phyloP scores from a whole-genome alignment of 768 basidiomycete species.

The Termitomyces sp. region DNA sequence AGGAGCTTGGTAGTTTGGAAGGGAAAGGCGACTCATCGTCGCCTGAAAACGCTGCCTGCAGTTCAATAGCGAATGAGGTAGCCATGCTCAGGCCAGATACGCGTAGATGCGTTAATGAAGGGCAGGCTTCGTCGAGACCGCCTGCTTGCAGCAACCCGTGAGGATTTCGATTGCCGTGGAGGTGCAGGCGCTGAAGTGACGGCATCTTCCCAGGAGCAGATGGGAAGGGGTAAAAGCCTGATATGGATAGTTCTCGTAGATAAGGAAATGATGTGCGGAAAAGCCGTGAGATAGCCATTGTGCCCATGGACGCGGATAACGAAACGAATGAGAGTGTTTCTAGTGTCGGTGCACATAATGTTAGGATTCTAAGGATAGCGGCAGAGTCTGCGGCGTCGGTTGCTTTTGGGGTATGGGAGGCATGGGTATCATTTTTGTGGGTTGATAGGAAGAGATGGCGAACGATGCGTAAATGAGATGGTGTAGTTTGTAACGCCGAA shows the following conservation, averaged over 20 bases:
- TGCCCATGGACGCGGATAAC: slow-evolving; percentile 30
- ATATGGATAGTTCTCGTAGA: slow-evolving; percentile 37
- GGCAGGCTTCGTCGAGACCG: slow-evolving; percentile 35
- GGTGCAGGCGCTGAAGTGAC: slow-evolving; percentile 36
- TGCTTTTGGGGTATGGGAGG: slow-evolving; percentile 1
- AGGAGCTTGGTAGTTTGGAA: slow-evolving; percentile 21
- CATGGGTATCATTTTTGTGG: slow-evolving; percentile 19
- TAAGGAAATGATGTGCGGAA: slow-evolving; percentile 39
- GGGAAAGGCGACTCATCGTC: slow-evolving; percentile 16
- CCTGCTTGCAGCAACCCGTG: slow-evolving; percentile 40
- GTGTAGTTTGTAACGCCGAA: slow-evolving; percentile 27
- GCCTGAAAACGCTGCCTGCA: slow-evolving; percentile 27
- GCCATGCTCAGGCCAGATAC: slow-evolving; percentile 43
- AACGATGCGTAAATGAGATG: slow-evolving; percentile 34
- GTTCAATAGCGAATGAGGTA: slow-evolving; percentile 37
- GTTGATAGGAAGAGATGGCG: slow-evolving; percentile 42
- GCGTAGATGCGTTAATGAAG: slow-evolving; percentile 32
- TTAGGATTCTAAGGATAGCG: slow-evolving; percentile 30
- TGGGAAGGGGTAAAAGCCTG: slow-evolving; percentile 50
- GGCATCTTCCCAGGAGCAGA: slow-evolving; percentile 33
- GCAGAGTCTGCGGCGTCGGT: slow-evolving; percentile 8
- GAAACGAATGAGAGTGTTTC: slow-evolving; percentile 36
- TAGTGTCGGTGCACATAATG: slow-evolving; percentile 36
- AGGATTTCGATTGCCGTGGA: slow-evolving; percentile 49
- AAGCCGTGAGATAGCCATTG: slow-evolving; percentile 36